phyloP scores from a whole-genome alignment of 805 yeast species.

The Pichia occidentalis region DNA sequence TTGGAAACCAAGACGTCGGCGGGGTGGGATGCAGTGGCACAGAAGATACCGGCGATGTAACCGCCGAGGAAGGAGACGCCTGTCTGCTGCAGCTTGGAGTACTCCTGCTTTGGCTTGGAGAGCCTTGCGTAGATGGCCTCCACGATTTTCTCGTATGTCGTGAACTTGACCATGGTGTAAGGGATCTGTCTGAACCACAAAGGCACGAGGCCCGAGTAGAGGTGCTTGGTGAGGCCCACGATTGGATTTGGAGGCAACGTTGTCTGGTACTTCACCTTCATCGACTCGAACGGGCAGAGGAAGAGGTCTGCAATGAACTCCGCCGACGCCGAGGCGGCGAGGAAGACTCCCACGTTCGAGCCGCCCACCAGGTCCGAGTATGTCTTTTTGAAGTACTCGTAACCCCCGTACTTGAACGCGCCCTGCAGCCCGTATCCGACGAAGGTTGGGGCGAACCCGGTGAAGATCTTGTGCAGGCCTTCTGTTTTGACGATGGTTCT shows the following conservation, averaged over 20 bases:
- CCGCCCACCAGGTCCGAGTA: conserved; percentile 66
- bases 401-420: conserved; percentile 94
- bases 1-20: conserved; percentile 99
- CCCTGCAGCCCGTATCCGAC: conserved; percentile 95
- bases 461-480: conserved; percentile 70
- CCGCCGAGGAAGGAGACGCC: conserved; percentile 95
- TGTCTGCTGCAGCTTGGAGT: conserved; percentile 72
- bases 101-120: conserved; percentile 67
- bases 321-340: conserved; percentile 88
- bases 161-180: conserved; percentile 97
- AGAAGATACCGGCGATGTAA: conserved; percentile 93
- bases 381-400: conserved; percentile 81
- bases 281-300: conserved; percentile 91
- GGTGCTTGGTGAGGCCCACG: conserved; percentile 49
- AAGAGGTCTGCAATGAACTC: conserved; percentile 88
- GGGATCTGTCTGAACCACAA: conserved; percentile 97
- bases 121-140: conserved; percentile 66
- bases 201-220: conserved; percentile 87
- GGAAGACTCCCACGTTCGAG: conserved; percentile 63
- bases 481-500: conserved; percentile 61
- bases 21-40: conserved; percentile 95
- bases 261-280: conserved; percentile 91
- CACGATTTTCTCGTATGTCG: conserved; percentile 89
- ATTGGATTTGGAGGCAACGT: conserved; percentile 79
- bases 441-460: conserved; percentile 89